Base-by-base conservation (phyloP, 129 eudicot species). In the Apium graveolens region DNA sequence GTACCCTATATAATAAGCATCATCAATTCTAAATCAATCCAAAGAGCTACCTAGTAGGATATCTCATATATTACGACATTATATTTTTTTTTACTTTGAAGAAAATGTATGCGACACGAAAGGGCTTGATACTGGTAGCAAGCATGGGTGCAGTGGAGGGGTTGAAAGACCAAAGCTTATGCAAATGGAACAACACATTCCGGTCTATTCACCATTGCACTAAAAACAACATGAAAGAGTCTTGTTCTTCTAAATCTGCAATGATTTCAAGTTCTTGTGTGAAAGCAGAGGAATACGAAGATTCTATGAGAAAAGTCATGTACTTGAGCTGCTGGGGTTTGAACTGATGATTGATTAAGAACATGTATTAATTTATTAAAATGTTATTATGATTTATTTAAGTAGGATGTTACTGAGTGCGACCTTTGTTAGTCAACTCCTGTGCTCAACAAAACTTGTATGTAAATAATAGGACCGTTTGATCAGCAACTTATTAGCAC, bases 131-230 rank as follows among this genome's bases (percentile, higher is more conserved):
- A 60, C 85, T 82, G 44, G 92, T 85, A 34, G 90, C 79, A 44
- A 86, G 80, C 29, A 80, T 86, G 11, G 92, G 92, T 32, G 49
- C 84, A 44, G 90, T 84, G 34, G 87, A 86, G 60, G 96, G 38
- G 8, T 66, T 66, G 21, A 66, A 66, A 31, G 72, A 66, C 39
- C 72, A 66, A 31, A 41, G 72, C 24, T 32, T 88, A 21, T 82
- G 89, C 62, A 85, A 87, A 53, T 90, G 96, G 96, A 90, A 90
- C 57, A 75, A 86, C 80, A 80, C 89, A 51, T 57, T 88, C 20
- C 83, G 87, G 42, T 48, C 83, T 39, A 4, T 85, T 5, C 96
- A 88, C 43, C 90, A 86, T 24, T 85, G 83, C 73, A 82, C 83
- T 41, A 90, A 84, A 76, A 77, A 76, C 69, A 86, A 86, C 34